phyloP scores from a whole-genome alignment of 805 yeast genomes.

The Kregervanrija pseudodelftensis region DNA sequence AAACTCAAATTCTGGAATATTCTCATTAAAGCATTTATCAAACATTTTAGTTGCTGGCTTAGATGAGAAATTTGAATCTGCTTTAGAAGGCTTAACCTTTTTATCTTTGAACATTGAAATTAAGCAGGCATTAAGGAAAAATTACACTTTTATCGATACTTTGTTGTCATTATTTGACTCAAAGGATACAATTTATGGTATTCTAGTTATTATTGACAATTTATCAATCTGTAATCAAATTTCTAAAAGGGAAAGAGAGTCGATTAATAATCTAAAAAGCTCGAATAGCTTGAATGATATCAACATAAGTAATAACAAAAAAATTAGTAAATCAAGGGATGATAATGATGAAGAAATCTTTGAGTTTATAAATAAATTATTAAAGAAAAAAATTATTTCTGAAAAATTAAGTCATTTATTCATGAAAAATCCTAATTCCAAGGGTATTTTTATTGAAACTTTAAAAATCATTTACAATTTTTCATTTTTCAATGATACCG shows the following conservation, averaged over 20 bases:
- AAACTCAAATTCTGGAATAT: slow-evolving; percentile 22
- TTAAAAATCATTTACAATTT: slow-evolving; percentile 32
- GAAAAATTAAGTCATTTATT: slow-evolving; percentile 11
- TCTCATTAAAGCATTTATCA: slow-evolving; percentile 29
- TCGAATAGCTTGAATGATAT: slow-evolving; percentile 23
- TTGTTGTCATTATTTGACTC: slow-evolving; percentile 12
- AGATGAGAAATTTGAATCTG: slow-evolving; percentile 4
- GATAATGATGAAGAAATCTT: slow-evolving; percentile 24
- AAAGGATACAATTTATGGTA: slow-evolving; percentile 28
- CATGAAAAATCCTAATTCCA: slow-evolving; percentile 8
- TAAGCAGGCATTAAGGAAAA: slow-evolving; percentile 29
- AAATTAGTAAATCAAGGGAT: slow-evolving; percentile 19
- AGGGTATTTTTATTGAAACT: slow-evolving; percentile 22
- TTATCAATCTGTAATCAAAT: slow-evolving; percentile 28
- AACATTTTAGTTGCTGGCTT: slow-evolving; percentile 26
- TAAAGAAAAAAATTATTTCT: slow-evolving; percentile 8
- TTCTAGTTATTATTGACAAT: slow-evolving; percentile 34
- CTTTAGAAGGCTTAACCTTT: slow-evolving; percentile 30
- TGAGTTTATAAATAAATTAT: slow-evolving; percentile 21
- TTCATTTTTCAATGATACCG: slow-evolving; percentile 19
- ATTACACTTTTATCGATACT: slow-evolving; percentile 24
- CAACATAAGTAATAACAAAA: slow-evolving; percentile 23
- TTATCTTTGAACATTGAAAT: slow-evolving; percentile 29
- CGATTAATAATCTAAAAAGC: slow-evolving; percentile 31
- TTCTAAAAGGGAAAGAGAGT: slow-evolving; percentile 25